Evolutionary conservation across 2,329 filamentous ascomycete species (phyloP).

Genomic region (Cordyceps militaris): DNA sequence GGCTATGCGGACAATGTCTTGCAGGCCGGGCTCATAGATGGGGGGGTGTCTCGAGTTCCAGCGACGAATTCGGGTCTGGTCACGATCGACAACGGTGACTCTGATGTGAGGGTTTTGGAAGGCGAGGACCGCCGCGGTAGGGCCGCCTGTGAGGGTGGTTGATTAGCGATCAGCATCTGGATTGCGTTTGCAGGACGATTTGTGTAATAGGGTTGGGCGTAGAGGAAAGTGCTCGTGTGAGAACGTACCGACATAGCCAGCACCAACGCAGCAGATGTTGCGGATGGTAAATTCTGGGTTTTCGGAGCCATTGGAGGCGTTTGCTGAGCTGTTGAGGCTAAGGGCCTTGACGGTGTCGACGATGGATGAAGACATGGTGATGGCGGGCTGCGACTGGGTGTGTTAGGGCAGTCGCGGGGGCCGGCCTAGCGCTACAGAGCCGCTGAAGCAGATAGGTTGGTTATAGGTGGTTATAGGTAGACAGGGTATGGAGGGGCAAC

Average conservation of each 20-base stretch:
- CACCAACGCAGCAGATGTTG: constrained; percentile 67
- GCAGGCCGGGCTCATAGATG: constrained; percentile 67
- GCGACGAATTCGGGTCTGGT: constrained; percentile 55
- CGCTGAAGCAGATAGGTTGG: background rate
- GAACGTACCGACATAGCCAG: constrained; percentile 65
- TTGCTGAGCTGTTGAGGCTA: constrained; percentile 26
- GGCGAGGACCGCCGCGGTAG: constrained; percentile 68
- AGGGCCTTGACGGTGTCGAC: constrained; percentile 26
- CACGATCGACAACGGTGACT: constrained; percentile 69
- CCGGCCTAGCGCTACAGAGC: background rate
- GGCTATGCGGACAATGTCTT: constrained; percentile 58
- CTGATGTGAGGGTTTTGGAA: constrained; percentile 63
- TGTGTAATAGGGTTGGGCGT: background rate
- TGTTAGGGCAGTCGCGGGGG: constrained; percentile 1
- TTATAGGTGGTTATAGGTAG: background rate
- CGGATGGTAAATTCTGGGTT: constrained; percentile 32
- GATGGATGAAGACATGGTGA: constrained; percentile 14
- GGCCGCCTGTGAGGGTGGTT: constrained; percentile 47
- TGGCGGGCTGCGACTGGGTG: background rate
- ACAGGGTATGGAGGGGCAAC: background rate
- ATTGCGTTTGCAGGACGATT: background rate
- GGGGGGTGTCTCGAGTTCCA: constrained; percentile 71
- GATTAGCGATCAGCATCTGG: background rate
- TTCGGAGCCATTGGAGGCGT: constrained; percentile 24
- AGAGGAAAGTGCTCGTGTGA: background rate